Conservation (phyloP, 2,329 filamentous ascomycete genomes). For the Ambrosiella cleistominuta region DNA sequence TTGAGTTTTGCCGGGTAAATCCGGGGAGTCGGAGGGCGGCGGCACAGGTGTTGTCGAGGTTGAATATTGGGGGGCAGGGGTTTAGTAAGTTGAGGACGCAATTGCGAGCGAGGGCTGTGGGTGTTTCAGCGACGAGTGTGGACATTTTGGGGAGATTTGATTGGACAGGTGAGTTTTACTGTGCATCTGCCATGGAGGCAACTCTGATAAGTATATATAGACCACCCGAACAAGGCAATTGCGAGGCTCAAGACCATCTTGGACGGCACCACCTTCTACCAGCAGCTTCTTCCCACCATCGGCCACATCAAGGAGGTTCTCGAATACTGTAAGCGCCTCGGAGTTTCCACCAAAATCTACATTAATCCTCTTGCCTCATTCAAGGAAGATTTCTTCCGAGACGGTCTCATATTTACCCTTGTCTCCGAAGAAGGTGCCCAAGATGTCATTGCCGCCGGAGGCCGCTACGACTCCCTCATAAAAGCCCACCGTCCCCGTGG, state of each 20-base stretch:
- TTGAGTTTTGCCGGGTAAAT: conserved; percentile 74
- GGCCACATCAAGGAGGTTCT: conserved; percentile 66
- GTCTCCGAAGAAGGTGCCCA: conserved; percentile 68
- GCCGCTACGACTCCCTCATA: conserved; percentile 80
- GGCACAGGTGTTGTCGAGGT: conserved; percentile 69
- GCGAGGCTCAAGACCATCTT: conserved; percentile 41
- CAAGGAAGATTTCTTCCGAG: conserved; percentile 78
- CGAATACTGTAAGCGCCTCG: conserved; percentile 57
- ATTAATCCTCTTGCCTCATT: conserved; percentile 72
- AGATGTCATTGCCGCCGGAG: conserved; percentile 83
- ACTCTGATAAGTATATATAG: conserved; percentile 18
- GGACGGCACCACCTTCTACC: conserved; percentile 47
- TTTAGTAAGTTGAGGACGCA: conserved; percentile 75
- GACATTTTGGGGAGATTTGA: conserved; percentile 85
- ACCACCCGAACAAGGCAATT: conserved; percentile 38
- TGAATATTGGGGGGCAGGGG: conserved; percentile 64
- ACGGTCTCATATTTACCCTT: conserved; percentile 78
- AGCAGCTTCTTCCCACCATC: conserved; percentile 58
- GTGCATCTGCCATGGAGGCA: too few relatives aligned
- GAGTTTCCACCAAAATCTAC: conserved; percentile 61
- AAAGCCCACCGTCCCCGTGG: conserved; percentile 62
- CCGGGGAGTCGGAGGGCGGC: conserved; percentile 48
- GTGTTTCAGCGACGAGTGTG: conserved; percentile 72
- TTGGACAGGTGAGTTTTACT: conserved; percentile 46
- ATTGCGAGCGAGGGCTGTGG: conserved; percentile 62